A percentile compares a stretch with the other conserved stretches of the same genome.
Evolutionary conservation across 2,329 filamentous ascomycete species (phyloP).

Genomic region (Sphaceloma murrayae): DNA sequence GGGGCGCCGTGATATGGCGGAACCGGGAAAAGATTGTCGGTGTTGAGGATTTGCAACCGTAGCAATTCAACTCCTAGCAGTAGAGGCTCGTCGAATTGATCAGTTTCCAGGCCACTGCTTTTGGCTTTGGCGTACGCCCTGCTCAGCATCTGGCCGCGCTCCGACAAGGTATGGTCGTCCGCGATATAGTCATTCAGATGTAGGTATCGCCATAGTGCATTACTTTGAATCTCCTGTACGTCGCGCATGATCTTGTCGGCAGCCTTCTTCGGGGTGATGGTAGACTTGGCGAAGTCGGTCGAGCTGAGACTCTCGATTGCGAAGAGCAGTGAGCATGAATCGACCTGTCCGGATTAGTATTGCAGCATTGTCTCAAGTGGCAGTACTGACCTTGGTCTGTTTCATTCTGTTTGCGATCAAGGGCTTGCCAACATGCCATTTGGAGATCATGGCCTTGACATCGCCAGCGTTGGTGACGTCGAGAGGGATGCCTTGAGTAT

Average conservation of each 20-base stretch:
- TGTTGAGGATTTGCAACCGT: conserved; percentile 66
- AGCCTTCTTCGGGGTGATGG: conserved; percentile 43
- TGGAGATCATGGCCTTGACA: conserved; percentile 44
- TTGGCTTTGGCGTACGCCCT: conserved; percentile 35
- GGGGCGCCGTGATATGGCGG: conserved; percentile 47
- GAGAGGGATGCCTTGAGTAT: conserved; percentile 38
- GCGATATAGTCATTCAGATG: conserved; percentile 81
- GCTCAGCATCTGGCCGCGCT: conserved; percentile 72
- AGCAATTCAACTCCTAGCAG: conserved; percentile 81
- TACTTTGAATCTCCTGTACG: conserved; percentile 62
- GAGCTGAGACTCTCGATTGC: conserved; percentile 55
- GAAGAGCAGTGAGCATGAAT: conserved; percentile 36
- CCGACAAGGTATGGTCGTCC: conserved; percentile 64
- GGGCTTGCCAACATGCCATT: conserved; percentile 60
- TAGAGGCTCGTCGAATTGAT: conserved; percentile 62
- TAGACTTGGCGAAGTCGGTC: conserved; percentile 58
- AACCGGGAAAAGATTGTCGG: conserved; percentile 50
- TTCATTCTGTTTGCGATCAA: conserved; percentile 18
- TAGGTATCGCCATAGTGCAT: conserved; percentile 79
- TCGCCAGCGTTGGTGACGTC: conserved; percentile 32
- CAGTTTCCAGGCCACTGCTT: conserved; percentile 17
- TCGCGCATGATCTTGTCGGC: conserved; percentile 42
- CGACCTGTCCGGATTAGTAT: conserved; percentile 17
- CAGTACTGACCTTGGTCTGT: conserved; percentile 21
- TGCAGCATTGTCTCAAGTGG: conserved; percentile 9